phyloP scores from a whole-genome alignment of 2,329 filamentous ascomycete species.

The Fusarium algeriense region DNA sequence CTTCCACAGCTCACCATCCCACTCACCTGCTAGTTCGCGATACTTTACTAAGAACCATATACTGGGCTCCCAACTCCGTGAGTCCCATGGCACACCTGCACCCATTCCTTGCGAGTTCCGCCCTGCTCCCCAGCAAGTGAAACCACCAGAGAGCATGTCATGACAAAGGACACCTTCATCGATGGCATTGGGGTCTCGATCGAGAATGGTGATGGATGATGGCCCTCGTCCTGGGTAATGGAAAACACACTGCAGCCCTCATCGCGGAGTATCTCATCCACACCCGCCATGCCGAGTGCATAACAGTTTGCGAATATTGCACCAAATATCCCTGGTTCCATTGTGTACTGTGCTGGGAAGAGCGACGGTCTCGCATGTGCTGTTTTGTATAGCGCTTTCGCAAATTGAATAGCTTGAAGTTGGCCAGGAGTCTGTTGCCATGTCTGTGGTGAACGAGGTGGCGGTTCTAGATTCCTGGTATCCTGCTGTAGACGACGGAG shows the following conservation, averaged over 20 bases:
- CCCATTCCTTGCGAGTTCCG: slow-evolving; percentile 47
- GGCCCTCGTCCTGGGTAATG: slow-evolving; percentile 39
- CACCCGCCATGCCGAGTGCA: slow-evolving; percentile 49
- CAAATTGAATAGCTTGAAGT: slow-evolving; percentile 39
- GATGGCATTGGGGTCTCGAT: slow-evolving; percentile 44
- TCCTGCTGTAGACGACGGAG: slow-evolving; percentile 41
- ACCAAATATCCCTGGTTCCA: slow-evolving; percentile 48
- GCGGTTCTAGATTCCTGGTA: background rate
- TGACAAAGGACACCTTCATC: slow-evolving; percentile 54
- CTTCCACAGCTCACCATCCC: slow-evolving; percentile 54
- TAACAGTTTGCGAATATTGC: slow-evolving; percentile 54
- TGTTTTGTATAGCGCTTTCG: slow-evolving; percentile 33
- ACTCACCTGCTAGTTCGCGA: slow-evolving; percentile 51
- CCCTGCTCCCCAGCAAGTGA: slow-evolving; percentile 55
- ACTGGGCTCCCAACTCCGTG: slow-evolving; percentile 59
- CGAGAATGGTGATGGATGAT: slow-evolving; percentile 42
- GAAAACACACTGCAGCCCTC: slow-evolving; percentile 52
- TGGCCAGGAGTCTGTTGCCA: slow-evolving; percentile 31
- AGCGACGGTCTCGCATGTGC: slow-evolving; percentile 27
- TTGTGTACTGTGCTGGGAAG: slow-evolving; percentile 33
- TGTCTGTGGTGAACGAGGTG: background rate
- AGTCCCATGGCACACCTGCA: slow-evolving; percentile 58
- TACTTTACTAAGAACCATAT: slow-evolving; percentile 60
- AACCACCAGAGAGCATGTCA: slow-evolving; percentile 52
- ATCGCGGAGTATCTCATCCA: slow-evolving; percentile 44